Base-by-base conservation (phyloP, 306 rosid genomes). In the Glycine latifolia region DNA sequence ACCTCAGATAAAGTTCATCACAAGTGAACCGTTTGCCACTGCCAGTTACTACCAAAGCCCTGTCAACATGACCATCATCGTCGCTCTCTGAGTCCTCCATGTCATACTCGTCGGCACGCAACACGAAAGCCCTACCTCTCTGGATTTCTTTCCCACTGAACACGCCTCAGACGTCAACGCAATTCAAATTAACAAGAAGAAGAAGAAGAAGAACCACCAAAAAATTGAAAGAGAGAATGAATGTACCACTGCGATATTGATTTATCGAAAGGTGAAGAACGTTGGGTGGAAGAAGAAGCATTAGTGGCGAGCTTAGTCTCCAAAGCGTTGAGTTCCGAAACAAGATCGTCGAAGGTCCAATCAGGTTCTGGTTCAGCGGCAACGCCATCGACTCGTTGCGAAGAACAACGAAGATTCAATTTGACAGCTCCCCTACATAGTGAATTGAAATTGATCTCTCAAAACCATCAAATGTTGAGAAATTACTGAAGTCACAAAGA, bases 301-400 rank as follows among this genome's bases (percentile, higher is more conserved):
- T 73, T 5, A 9, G 75, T 8, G 6, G 81, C 75, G 59, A 89
- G 90, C 76, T 88, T 91, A 43, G 39, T 44, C 78, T 95, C 97
- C 78, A 94, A 69, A 5, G 89, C 83, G 77, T 90, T 86, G 77
- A 94, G 92, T 84, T 91, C 97, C 16, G 90, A 81, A 43, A 87
- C 31, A 7, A 94, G 87, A 81, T 82, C 87, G 65, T 90, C 89
- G 46, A 89, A 94, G 60, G 52, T 89, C 97, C 93, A 94, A 91
- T 94, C 90, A 20, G 98, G 94, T n/a, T 85, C 89, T 2, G 97
- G 98, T 35, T 94, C 97, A 37, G 49, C 82, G 4, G 81, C 55
- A 13, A 91, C 43, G 71, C 89, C 93, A 74, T 83, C 85, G 3
- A 77, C 83, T 13, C 82, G 81, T 50, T 60, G 82, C 44, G 91